Evolutionary conservation across 176 grass and related monocot genomes (phyloP).

Genomic region (Carex parvula): DNA sequence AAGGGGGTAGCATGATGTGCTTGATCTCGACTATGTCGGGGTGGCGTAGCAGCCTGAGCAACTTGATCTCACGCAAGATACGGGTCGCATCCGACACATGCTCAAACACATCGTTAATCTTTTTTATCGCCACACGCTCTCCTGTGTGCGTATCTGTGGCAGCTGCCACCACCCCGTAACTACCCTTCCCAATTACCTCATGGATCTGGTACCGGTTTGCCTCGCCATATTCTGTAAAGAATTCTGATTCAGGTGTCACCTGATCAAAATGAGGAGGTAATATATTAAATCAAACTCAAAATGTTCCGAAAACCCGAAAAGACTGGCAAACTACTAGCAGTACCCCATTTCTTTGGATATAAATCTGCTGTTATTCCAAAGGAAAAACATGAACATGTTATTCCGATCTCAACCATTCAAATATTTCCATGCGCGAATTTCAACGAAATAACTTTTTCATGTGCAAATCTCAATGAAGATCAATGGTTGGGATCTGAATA

Average conservation of each 20-base stretch:
- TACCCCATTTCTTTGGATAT: not conserved
- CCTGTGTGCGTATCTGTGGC: slow-evolving; percentile 56
- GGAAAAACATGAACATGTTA: no score
- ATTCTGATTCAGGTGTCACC: slow-evolving; percentile 41
- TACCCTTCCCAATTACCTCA: slow-evolving; percentile 79
- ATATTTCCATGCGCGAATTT: no score
- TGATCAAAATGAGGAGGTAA: slow-evolving; percentile 9
- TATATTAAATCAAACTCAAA: not conserved
- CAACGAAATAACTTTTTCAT: no score
- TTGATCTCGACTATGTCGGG: slow-evolving; percentile 76
- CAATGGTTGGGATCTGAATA: no score
- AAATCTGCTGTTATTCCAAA: no score
- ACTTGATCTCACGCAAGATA: slow-evolving; percentile 81
- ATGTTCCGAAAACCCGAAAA: not conserved
- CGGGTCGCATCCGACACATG: slow-evolving; percentile 73
- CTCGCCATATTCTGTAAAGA: slow-evolving; percentile 81
- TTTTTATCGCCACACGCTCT: slow-evolving; percentile 66
- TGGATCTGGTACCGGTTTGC: slow-evolving; percentile 52
- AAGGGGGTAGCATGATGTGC: slow-evolving; percentile 79
- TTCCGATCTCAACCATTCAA: no score
- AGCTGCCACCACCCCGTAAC: slow-evolving; percentile 66
- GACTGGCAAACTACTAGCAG: not conserved
- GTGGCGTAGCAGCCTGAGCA: slow-evolving; percentile 67
- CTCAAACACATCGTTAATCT: slow-evolving; percentile 81
- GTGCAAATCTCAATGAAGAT: no score